A percentile compares a stretch with the other conserved stretches of the same genome.
Evolutionary conservation across 495 filamentous ascomycete genomes (phyloP).

Genomic region (Amorphotheca resinae): DNA sequence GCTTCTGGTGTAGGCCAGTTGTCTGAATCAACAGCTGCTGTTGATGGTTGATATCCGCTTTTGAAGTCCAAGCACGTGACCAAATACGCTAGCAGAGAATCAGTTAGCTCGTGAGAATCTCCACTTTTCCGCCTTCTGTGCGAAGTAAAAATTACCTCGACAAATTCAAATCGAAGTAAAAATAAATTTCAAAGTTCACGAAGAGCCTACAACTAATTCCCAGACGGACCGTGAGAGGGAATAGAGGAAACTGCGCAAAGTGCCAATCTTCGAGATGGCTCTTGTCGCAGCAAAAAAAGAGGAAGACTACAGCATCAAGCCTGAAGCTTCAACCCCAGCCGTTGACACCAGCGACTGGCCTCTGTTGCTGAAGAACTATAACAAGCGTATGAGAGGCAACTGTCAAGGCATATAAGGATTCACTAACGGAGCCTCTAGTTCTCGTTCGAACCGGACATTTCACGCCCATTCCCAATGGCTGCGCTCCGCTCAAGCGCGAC

Average conservation of each 20-base stretch:
- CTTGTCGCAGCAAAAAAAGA: slow-evolving; percentile 49
- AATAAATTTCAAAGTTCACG: slow-evolving; percentile 8
- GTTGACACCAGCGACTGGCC: slow-evolving; percentile 76
- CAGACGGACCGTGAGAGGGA: slow-evolving; percentile 6
- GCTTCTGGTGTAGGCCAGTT: too few relatives aligned
- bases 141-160: background rate
- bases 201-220: slow-evolving; percentile 4
- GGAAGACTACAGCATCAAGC: slow-evolving; percentile 77
- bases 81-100: background rate
- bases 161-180: slow-evolving; percentile 4
- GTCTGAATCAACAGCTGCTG: too few relatives aligned
- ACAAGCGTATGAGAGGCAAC: slow-evolving; percentile 45
- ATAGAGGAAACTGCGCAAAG: slow-evolving; percentile 8
- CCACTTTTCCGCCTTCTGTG: background rate
- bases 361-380: slow-evolving; percentile 84
- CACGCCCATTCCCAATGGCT: slow-evolving; percentile 85
- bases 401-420: slow-evolving; percentile 1
- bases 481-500: slow-evolving; percentile 75
- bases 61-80: too few relatives aligned
- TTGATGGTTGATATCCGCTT: too few relatives aligned
- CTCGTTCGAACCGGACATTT: slow-evolving; percentile 83
- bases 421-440: slow-evolving; percentile 34
- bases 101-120: background rate
- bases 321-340: slow-evolving; percentile 55
- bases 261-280: slow-evolving; percentile 33